phyloP scores from a whole-genome alignment of 495 filamentous ascomycete species.

The Platismatia glauca region DNA sequence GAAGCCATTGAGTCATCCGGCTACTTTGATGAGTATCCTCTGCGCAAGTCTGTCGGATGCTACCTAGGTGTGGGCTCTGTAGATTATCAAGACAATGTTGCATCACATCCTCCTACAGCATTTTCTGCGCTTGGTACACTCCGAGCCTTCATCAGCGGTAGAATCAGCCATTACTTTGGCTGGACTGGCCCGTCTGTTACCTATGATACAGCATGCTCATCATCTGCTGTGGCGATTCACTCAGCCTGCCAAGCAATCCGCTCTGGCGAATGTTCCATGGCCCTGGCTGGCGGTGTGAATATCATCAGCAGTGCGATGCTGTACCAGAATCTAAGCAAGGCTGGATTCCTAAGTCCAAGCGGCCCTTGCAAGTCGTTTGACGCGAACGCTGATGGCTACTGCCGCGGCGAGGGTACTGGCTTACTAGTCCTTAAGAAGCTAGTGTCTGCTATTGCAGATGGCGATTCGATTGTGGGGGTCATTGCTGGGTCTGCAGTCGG shows the following conservation, averaged over 20 bases:
- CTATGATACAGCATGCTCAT: constrained; percentile 42
- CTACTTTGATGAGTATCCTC: constrained; percentile 6
- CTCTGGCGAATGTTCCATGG: constrained; percentile 28
- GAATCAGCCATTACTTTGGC: constrained; percentile 33
- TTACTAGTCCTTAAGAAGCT: constrained; percentile 41
- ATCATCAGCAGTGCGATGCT: constrained; percentile 26
- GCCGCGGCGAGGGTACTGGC: constrained; percentile 40
- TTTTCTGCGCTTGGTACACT: constrained; percentile 30
- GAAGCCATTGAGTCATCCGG: constrained; percentile 37
- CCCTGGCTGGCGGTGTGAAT: constrained; percentile 29
- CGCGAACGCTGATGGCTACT: constrained; percentile 43
- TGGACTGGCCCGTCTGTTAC: constrained; percentile 41
- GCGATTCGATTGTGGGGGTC: constrained; percentile 40
- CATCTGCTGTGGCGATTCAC: constrained; percentile 31
- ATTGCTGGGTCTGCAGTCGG: constrained; percentile 28
- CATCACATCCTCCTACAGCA: constrained; percentile 27
- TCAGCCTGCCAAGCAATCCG: constrained; percentile 26
- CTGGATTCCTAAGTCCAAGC: constrained; percentile 38
- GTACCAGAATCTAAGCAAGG: constrained; percentile 24
- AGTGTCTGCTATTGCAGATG: constrained; percentile 39
- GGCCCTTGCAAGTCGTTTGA: constrained; percentile 41
- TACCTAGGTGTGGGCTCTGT: constrained; percentile 19
- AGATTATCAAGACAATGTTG: constrained; percentile 33
- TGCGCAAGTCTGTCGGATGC: constrained; percentile 17
- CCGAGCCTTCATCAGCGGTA: constrained; percentile 26